Percentiles rank a stretch among this genome's conserved stretches.
phyloP scores from a whole-genome alignment of 2,329 filamentous ascomycete genomes.

The Aspergillus flavus region DNA sequence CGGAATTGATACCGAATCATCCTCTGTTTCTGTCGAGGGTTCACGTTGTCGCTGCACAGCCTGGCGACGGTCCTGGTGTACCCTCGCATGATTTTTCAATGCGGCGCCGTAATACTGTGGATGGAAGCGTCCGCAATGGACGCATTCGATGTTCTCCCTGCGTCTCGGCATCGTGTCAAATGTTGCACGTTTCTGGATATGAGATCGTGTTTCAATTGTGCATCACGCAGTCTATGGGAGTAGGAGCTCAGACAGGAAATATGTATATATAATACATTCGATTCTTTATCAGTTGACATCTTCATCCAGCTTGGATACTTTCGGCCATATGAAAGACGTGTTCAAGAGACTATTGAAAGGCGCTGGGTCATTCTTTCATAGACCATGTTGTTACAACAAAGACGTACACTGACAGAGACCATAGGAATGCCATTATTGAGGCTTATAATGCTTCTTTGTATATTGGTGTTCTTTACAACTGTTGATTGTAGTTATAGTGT shows the following conservation, averaged over 20 bases:
- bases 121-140: neutral
- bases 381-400: neutral
- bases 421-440: neutral
- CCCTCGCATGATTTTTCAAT: neutral
- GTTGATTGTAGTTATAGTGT: neutral
- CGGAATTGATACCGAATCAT: neutral
- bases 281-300: neutral
- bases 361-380: neutral
- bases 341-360: neutral
- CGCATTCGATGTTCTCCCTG: neutral
- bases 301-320: neutral
- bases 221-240: neutral
- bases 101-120: neutral
- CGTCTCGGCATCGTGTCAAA: neutral
- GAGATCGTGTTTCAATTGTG: neutral
- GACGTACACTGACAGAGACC: neutral
- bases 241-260: rapidly evolving
- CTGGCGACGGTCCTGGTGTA: neutral
- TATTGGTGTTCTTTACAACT: neutral
- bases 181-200: neutral
- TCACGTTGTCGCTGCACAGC: neutral
- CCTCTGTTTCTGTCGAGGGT: neutral
- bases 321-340: neutral
- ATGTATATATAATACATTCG: neutral
- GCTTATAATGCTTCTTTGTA: neutral